These are phyloP conservation scores for Quercus rubra DNA, from an alignment of 306 rosid genomes.

Conservation along the genomic window DNA sequence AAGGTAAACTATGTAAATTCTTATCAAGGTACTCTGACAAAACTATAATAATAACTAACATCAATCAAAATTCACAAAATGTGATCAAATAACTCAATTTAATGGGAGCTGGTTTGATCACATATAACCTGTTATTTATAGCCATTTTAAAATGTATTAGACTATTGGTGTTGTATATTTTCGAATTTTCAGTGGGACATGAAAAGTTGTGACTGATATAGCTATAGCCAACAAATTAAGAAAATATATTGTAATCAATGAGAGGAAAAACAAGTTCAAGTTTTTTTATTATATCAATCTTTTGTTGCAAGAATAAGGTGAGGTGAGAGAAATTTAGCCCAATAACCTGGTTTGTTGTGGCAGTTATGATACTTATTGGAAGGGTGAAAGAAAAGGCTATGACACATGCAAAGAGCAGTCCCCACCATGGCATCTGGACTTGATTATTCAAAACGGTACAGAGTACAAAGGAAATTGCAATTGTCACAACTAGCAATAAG, in stretches of 20 bases:
- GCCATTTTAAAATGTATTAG: background rate
- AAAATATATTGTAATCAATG: too few relatives aligned
- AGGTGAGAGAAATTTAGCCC: conserved; percentile 47
- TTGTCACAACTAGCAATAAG: conserved; percentile 40
- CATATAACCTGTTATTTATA: background rate
- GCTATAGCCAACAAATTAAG: too few relatives aligned
- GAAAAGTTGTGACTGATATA: too few relatives aligned
- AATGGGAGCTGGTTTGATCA: background rate
- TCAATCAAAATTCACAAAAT: too few relatives aligned
- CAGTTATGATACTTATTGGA: conserved; percentile 82
- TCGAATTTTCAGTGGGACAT: too few relatives aligned
- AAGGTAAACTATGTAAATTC: too few relatives aligned
- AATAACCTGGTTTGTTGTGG: conserved; percentile 84
- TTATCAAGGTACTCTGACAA: too few relatives aligned
- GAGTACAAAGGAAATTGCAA: conserved; percentile 51
- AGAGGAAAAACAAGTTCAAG: too few relatives aligned
- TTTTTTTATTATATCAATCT: background rate
- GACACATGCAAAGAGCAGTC: conserved; percentile 60
- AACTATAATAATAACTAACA: too few relatives aligned
- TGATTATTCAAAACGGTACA: conserved; percentile 61
- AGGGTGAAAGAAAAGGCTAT: conserved; percentile 73
- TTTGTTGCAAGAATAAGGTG: background rate
- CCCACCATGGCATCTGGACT: conserved; percentile 95
- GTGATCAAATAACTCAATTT: background rate
- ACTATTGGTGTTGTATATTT: background rate